Conservation (phyloP, 441 rosid genomes). For the Populus hybrid region DNA sequence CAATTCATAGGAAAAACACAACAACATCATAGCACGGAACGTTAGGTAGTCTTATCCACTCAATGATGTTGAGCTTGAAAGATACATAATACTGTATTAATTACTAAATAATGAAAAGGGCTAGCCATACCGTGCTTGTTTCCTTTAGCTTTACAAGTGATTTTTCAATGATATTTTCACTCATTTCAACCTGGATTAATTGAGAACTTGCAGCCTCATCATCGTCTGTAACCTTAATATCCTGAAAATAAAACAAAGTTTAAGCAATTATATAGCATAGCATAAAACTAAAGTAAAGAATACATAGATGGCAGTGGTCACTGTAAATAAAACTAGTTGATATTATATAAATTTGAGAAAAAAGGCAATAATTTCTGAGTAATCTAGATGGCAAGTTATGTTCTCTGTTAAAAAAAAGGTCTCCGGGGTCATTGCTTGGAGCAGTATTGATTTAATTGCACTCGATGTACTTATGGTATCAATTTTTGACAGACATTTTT, state of each 20-base stretch:
- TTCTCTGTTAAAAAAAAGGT: not conserved
- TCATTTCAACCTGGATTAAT: constrained; percentile 57
- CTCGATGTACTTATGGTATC: too few species aligned
- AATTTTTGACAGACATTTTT: not conserved
- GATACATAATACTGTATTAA: not conserved
- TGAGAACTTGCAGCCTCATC: constrained; percentile 39
- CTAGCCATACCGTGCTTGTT: constrained; percentile 69
- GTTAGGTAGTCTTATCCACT: not conserved
- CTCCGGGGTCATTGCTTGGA: not conserved
- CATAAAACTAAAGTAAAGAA: not conserved
- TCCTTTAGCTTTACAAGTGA: constrained; percentile 82
- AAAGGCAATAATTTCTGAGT: not conserved
- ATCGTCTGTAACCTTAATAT: constrained; percentile 37
- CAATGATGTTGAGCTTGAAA: not conserved
- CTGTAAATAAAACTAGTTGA: not conserved
- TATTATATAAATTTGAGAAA: not conserved
- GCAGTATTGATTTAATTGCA: not conserved
- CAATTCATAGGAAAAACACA: not conserved
- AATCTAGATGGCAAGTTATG: not conserved
- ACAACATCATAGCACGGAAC: not conserved
- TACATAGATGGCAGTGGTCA: not conserved
- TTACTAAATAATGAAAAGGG: constrained; percentile 2
- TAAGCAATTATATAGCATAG: constrained; percentile 16
- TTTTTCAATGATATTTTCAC: constrained; percentile 65
- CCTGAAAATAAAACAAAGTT: constrained; percentile 35